Evolutionary conservation across 2,329 filamentous ascomycete species (phyloP).

Genomic region (Xylaria sp.): DNA sequence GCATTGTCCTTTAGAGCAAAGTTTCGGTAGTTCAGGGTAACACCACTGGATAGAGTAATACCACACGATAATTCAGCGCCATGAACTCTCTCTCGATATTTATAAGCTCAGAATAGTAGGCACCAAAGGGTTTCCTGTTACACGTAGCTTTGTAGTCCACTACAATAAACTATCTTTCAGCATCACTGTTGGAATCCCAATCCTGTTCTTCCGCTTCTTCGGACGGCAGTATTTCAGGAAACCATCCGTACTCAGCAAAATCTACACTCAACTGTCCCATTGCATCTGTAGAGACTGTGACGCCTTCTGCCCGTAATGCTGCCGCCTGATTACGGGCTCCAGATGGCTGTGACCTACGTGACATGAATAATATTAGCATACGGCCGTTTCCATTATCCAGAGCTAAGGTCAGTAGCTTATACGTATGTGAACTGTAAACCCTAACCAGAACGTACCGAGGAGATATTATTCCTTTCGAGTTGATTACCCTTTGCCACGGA

Average conservation of each 20-base stretch:
- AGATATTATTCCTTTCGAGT: slow-evolving; percentile 86
- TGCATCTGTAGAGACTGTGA: slow-evolving; percentile 60
- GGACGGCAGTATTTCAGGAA: slow-evolving; percentile 62
- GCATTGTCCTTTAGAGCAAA: slow-evolving; percentile 6
- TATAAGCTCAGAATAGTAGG: not conserved
- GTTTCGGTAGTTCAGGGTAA: too few species aligned
- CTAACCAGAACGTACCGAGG: slow-evolving; percentile 67
- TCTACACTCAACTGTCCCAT: slow-evolving; percentile 65
- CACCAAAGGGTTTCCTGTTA: not conserved
- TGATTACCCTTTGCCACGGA: slow-evolving; percentile 95
- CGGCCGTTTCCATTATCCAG: not conserved
- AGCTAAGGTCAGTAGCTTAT: not conserved
- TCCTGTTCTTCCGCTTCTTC: slow-evolving; percentile 51
- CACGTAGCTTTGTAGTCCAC: slow-evolving; percentile 18
- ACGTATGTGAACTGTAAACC: not conserved
- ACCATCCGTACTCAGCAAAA: slow-evolving; percentile 66
- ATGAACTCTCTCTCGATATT: not conserved
- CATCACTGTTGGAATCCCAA: slow-evolving; percentile 20
- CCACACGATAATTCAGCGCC: too few species aligned
- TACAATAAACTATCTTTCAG: slow-evolving; percentile 18
- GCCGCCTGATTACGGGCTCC: slow-evolving; percentile 63
- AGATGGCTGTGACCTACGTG: slow-evolving; percentile 62
- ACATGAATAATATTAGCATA: slow-evolving; percentile 23
- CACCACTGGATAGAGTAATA: too few species aligned
- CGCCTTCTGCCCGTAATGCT: slow-evolving; percentile 63